A percentile compares a stretch with the other conserved stretches of the same genome.
Evolutionary conservation across 1,139 yeast genomes (phyloP).

Genomic region (Debaryomycetaceae sp.): DNA sequence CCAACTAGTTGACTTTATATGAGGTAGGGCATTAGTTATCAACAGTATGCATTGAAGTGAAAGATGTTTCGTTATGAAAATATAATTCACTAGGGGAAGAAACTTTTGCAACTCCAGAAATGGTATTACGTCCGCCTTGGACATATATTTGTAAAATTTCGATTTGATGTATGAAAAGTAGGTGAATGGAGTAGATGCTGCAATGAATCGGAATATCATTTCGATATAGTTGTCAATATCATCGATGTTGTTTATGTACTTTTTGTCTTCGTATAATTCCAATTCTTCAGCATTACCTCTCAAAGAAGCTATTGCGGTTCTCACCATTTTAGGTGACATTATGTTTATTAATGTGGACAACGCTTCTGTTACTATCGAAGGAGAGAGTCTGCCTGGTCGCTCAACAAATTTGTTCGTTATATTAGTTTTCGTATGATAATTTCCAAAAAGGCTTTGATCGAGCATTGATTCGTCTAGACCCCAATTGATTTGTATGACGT

Average conservation of each 20-base stretch:
- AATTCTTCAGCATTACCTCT: neutral
- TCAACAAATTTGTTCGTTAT: constrained; percentile 7
- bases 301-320: constrained; percentile 18
- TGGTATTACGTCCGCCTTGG: constrained; percentile 38
- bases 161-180: constrained; percentile 40
- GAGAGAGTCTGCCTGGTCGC: neutral
- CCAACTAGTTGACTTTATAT: constrained; percentile 51
- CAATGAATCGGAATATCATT: constrained; percentile 44
- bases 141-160: constrained; percentile 33
- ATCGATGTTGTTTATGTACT: neutral
- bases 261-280: neutral
- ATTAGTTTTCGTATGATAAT: constrained; percentile 13
- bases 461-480: constrained; percentile 4
- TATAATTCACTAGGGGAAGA: constrained; percentile 49
- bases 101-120: constrained; percentile 38
- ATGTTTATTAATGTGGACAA: constrained; percentile 20
- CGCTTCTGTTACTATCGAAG: constrained; percentile 12
- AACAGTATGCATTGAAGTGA: constrained; percentile 37
- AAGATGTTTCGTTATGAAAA: constrained; percentile 42
- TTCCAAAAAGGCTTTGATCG: constrained; percentile 9
- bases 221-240: constrained; percentile 17
- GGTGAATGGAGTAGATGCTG: constrained; percentile 54
- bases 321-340: constrained; percentile 21
- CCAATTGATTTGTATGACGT: constrained; percentile 31
- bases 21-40: constrained; percentile 35